A percentile compares a stretch with the other conserved stretches of the same genome.
These are phyloP conservation scores for Epichloe brachyelytri DNA, from an alignment of 2,329 filamentous ascomycete species.

Conservation along the genomic window DNA sequence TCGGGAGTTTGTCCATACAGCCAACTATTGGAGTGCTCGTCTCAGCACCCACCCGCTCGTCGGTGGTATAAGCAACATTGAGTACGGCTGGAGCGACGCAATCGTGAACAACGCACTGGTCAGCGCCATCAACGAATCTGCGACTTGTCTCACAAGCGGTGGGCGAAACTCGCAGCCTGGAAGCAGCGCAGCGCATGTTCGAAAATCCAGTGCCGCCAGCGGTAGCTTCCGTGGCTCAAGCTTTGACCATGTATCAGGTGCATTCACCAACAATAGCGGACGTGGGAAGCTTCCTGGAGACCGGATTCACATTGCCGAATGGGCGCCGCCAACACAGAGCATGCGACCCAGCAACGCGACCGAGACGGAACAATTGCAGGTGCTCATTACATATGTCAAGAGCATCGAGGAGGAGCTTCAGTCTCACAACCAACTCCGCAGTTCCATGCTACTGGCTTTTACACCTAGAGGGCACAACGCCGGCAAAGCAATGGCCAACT, in stretches of 20 bases:
- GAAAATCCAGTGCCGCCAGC: slow-evolving; percentile 34
- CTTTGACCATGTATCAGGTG: slow-evolving; percentile 45
- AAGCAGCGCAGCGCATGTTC: slow-evolving; percentile 32
- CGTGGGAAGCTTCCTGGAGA: slow-evolving; percentile 65
- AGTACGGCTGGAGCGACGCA: slow-evolving; percentile 89
- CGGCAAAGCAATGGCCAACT: slow-evolving; percentile 80
- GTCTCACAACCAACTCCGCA: slow-evolving; percentile 76
- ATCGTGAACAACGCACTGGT: slow-evolving; percentile 55
- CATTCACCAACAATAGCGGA: slow-evolving; percentile 36
- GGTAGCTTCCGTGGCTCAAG: slow-evolving; percentile 42
- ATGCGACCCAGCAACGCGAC: slow-evolving; percentile 70
- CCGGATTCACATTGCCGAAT: slow-evolving; percentile 70
- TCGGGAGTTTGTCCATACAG: slow-evolving; percentile 83
- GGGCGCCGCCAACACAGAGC: slow-evolving; percentile 79
- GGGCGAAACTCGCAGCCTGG: slow-evolving; percentile 32
- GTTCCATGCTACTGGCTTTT: slow-evolving; percentile 80
- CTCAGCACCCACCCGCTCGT: slow-evolving; percentile 87
- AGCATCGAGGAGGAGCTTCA: slow-evolving; percentile 77
- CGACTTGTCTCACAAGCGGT: slow-evolving; percentile 16
- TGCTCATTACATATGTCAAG: slow-evolving; percentile 65
- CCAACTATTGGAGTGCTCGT: slow-evolving; percentile 95
- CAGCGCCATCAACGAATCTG: slow-evolving; percentile 36
- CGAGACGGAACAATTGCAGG: slow-evolving; percentile 70
- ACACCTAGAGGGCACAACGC: slow-evolving; percentile 73
- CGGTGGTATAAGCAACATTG: slow-evolving; percentile 89